Base-by-base conservation (phyloP, 352 stramenopile species). In the Aphanomyces stellatus region DNA sequence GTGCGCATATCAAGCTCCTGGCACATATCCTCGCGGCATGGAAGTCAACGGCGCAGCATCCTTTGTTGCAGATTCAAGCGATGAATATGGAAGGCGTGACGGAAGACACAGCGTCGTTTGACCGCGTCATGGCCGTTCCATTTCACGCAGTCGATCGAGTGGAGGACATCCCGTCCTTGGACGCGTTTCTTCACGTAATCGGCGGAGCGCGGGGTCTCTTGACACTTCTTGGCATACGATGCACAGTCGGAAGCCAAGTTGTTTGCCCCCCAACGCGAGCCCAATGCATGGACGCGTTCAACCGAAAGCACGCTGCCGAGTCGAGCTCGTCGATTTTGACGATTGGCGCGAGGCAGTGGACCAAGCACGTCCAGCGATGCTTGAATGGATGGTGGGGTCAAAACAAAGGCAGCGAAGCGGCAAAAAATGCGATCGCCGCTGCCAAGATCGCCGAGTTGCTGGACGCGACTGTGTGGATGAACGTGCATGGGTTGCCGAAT, bases 351-450 rank as follows among this genome's bases (percentile, higher is more conserved):
- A 71, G 82, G 27, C 83, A 85, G 34, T 87, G 89, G 68, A 88
- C 75, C 28, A 95, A 95, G 65, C 86, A 93, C 70, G 90, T 80
- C 63, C 72, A 76, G n/a, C 78, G 84, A 43, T 87, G 80, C 43
- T 74, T 72, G 0, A 78, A 77, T 60, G 77, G 78, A 15, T 95
- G 82, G 80, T 90, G 84, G 73, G 80, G 78, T 0, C 55, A 70
- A 25, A 51, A 88, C 46, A 83, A 78, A 25, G 82, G 84, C 64
- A 88, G 84, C 60, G 86, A 95, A 69, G 70, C 59, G 2, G 57
- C 60, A 43, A 91, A 95, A 59, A 95, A 95, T 53, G 69, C 69
- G 4, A 70, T 73, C 17, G 86, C 83, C 10, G 71, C 75, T 10
- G 55, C 53, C 30, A 88, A 84, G 61, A 64, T 92, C 1, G 53